These are phyloP conservation scores for Prosopis cineraria DNA, from an alignment of 306 rosid species.

Conservation along the genomic window DNA sequence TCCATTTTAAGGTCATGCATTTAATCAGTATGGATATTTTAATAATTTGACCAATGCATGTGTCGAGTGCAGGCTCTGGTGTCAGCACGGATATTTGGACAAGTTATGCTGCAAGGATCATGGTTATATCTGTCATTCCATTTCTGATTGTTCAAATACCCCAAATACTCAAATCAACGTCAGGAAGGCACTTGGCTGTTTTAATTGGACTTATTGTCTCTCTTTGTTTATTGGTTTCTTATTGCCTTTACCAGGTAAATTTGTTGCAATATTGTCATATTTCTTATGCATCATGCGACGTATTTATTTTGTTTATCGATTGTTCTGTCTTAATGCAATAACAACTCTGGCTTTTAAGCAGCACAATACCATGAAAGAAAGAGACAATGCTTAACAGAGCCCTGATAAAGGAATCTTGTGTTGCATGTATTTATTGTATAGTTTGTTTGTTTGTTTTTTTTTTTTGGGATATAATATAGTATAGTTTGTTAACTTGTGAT, in stretches of 20 bases:
- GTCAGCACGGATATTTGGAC: slow-evolving; percentile 96
- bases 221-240: slow-evolving; percentile 47
- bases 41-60: slow-evolving; percentile 7
- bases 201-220: slow-evolving; percentile 79
- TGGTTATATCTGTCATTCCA: slow-evolving; percentile 80
- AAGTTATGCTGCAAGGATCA: slow-evolving; percentile 79
- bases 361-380: background rate
- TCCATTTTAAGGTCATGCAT: background rate
- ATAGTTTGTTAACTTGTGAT: background rate
- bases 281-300: background rate
- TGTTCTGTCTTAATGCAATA: background rate
- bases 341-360: background rate
- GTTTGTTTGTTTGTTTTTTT: background rate
- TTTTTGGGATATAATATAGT: too few relatives aligned
- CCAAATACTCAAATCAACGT: slow-evolving; percentile 68
- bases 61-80: slow-evolving; percentile 76
- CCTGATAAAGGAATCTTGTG: background rate
- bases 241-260: slow-evolving; percentile 85
- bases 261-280: background rate
- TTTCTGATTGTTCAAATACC: slow-evolving; percentile 86
- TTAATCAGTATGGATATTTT: slow-evolving; percentile 16
- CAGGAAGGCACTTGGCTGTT: slow-evolving; percentile 75
- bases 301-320: background rate
- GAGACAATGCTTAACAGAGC: background rate
- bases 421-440: background rate